Evolutionary conservation across 306 rosid species (phyloP).

Genomic region (Vicia faba): DNA sequence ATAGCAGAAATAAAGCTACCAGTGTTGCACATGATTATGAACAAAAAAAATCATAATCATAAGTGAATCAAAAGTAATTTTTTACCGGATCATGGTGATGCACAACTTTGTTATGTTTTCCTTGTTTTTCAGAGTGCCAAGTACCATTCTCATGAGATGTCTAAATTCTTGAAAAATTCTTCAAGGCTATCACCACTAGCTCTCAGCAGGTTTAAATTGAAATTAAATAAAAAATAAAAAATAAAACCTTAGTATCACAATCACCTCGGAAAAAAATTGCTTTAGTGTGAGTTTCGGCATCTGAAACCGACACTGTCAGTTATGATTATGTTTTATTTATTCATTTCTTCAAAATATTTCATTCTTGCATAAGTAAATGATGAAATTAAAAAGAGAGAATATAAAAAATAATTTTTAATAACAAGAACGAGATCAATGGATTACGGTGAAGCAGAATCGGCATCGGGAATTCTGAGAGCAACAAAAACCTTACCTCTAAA

Average conservation of each 20-base stretch:
- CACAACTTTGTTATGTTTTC: slow-evolving; percentile 49
- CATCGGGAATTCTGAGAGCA: slow-evolving; percentile 94
- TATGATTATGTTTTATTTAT: too few species aligned
- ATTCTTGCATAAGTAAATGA: too few species aligned
- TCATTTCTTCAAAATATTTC: too few species aligned
- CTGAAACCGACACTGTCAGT: too few species aligned
- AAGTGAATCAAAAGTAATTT: not conserved
- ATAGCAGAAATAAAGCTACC: too few species aligned
- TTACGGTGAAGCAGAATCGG: slow-evolving; percentile 73
- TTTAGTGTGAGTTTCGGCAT: too few species aligned
- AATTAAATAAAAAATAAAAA: slow-evolving; percentile 24
- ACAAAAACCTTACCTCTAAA: slow-evolving; percentile 68
- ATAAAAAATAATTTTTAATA: slow-evolving; percentile 53
- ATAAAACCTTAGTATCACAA: not conserved
- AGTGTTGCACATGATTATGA: too few species aligned
- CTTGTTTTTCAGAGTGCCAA: slow-evolving; percentile 65
- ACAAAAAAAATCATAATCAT: not conserved
- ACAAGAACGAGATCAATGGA: slow-evolving; percentile 71
- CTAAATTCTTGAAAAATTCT: slow-evolving; percentile 70
- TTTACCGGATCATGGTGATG: slow-evolving; percentile 75
- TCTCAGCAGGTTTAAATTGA: slow-evolving; percentile 48
- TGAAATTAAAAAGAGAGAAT: not conserved
- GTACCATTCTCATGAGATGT: slow-evolving; percentile 58
- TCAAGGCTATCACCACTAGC: slow-evolving; percentile 66
- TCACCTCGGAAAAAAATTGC: too few species aligned